Conservation (phyloP, 2,329 filamentous ascomycete genomes). For the Cladosporium sp. region DNA sequence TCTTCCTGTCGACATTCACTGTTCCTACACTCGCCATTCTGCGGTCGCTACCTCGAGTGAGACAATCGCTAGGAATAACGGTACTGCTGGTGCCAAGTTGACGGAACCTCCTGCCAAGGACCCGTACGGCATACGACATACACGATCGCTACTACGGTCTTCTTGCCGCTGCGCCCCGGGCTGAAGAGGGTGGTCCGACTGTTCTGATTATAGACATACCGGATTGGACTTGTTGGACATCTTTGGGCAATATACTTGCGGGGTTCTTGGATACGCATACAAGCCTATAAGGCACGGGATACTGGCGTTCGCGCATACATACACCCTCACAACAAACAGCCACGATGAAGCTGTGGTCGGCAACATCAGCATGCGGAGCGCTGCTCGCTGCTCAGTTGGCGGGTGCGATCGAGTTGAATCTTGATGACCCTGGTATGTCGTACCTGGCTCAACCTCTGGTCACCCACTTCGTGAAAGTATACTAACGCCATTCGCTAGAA, state of each 20-base stretch:
- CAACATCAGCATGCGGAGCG: slow-evolving; percentile 14
- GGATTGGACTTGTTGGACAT: not conserved
- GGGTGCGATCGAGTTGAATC: slow-evolving; percentile 14
- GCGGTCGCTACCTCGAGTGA: not conserved
- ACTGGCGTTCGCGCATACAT: not conserved
- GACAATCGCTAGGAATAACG: not conserved
- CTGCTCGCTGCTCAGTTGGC: slow-evolving; percentile 17
- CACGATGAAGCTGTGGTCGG: slow-evolving; percentile 18
- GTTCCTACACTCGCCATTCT: not conserved
- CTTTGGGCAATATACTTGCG: not conserved
- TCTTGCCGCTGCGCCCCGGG: slow-evolving; percentile 1
- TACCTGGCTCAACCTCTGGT: not conserved
- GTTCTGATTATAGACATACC: not conserved
- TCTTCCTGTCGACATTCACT: not conserved
- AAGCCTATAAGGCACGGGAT: not conserved
- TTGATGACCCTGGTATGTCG: slow-evolving; percentile 5
- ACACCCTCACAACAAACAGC: not conserved
- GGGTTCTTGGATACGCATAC: not conserved
- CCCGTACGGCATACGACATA: not conserved
- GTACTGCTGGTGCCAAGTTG: not conserved
- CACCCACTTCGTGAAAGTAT: not conserved
- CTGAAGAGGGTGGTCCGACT: not conserved
- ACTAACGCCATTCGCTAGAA: slow-evolving; percentile 19
- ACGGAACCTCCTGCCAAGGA: slow-evolving; percentile 10
- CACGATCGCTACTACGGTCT: slow-evolving; percentile 1